phyloP scores from a whole-genome alignment of 257 asterid genomes.

The Fraxinus anomala region DNA sequence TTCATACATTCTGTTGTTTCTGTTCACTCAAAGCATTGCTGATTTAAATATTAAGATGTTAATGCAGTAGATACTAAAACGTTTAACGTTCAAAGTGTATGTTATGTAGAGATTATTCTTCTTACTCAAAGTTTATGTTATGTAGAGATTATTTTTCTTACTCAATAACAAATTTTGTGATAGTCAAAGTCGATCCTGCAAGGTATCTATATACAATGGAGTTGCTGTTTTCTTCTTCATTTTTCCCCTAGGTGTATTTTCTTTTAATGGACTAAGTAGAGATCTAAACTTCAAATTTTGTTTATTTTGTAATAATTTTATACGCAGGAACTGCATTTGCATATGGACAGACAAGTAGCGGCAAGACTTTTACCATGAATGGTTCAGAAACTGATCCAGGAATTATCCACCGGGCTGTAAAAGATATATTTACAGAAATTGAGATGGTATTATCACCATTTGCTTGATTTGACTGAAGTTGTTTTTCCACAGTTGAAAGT shows the following conservation, averaged over 20 bases:
- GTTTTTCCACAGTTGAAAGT: slow-evolving; percentile 9
- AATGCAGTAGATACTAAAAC: neutral
- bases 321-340: slow-evolving; percentile 96
- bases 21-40: neutral
- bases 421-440: slow-evolving; percentile 69
- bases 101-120: neutral
- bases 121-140: neutral
- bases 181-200: neutral
- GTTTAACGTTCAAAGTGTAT: neutral
- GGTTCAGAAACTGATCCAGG: slow-evolving; percentile 95
- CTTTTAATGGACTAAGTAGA: slow-evolving; percentile 6
- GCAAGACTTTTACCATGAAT: slow-evolving; percentile 96
- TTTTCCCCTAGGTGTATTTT: neutral
- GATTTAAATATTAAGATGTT: neutral
- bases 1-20: neutral
- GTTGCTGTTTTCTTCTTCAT: slow-evolving; percentile 15
- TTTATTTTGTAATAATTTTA: slow-evolving; percentile 17
- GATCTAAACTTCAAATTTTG: neutral
- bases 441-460: slow-evolving; percentile 52
- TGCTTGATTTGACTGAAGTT: neutral
- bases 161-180: neutral
- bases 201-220: slow-evolving; percentile 13
- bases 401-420: slow-evolving; percentile 75
- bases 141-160: neutral
- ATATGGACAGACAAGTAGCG: slow-evolving; percentile 98